Evolutionary conservation across 78 protist species (phyloP).

Genomic region (Neovahlkampfia damariscottae): DNA sequence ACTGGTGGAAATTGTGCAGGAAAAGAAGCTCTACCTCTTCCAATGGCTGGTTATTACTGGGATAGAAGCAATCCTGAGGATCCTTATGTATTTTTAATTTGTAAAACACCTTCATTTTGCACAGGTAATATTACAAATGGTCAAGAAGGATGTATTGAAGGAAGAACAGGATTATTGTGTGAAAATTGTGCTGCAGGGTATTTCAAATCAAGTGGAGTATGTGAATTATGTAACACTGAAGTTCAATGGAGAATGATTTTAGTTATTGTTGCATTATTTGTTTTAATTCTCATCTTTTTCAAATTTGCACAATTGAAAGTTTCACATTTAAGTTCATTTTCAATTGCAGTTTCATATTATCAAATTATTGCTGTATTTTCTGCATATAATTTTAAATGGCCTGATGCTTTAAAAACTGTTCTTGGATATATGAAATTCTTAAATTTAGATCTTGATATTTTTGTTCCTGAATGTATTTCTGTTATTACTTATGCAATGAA

Average conservation of each 20-base stretch:
- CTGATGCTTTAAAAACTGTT: neutral
- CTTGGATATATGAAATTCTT: neutral
- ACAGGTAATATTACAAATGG: neutral
- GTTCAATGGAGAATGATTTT: neutral
- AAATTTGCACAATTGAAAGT: neutral
- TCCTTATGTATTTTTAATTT: no score
- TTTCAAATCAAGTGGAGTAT: neutral
- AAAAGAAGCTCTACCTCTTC: neutral
- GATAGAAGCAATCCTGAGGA: neutral
- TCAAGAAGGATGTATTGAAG: neutral
- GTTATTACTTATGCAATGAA: neutral
- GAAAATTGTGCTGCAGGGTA: neutral
- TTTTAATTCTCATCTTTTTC: neutral
- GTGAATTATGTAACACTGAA: neutral
- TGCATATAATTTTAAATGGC: neutral
- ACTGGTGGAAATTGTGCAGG: neutral
- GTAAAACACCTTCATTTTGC: no score
- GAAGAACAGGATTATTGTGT: neutral
- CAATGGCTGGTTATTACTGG: neutral
- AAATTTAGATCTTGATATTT: neutral
- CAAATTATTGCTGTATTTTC: neutral
- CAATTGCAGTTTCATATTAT: neutral
- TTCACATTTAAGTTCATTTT: neutral
- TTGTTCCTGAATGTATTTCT: neutral
- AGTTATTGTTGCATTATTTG: neutral